These are phyloP conservation scores for Mercurialis annua DNA, from an alignment of 345 rosid genomes.

Conservation along the genomic window DNA sequence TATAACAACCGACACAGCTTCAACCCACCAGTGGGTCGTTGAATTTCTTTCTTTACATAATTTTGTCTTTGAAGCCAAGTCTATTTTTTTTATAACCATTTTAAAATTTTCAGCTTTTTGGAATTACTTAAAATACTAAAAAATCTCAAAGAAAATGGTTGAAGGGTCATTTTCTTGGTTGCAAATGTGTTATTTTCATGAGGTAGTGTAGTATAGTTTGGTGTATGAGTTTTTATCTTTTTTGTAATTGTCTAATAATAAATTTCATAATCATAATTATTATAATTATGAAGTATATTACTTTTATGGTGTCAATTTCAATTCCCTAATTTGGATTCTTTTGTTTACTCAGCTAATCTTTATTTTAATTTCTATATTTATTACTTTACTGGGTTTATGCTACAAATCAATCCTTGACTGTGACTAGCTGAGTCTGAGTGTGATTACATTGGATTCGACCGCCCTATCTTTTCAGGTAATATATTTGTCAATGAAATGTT, in stretches of 20 bases:
- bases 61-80: slow-evolving; percentile 52
- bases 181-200: slow-evolving; percentile 57
- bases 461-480: slow-evolving; percentile 2
- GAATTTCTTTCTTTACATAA: slow-evolving; percentile 24
- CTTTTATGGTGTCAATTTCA: slow-evolving; percentile 3
- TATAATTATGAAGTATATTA: no score
- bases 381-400: background rate
- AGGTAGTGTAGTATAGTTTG: slow-evolving; percentile 21
- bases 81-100: slow-evolving; percentile 13
- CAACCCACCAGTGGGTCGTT: slow-evolving; percentile 33
- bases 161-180: slow-evolving; percentile 52
- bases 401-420: slow-evolving; percentile 1
- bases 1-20: slow-evolving; percentile 48
- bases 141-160: slow-evolving; percentile 36
- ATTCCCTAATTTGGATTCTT: background rate
- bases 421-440: background rate
- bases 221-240: slow-evolving; percentile 40
- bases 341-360: background rate
- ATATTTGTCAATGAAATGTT: slow-evolving; percentile 11
- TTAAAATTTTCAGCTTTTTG: background rate
- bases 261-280: slow-evolving; percentile 15
- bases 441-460: background rate
- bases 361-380: slow-evolving; percentile 19
- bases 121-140: no score
- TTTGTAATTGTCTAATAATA: background rate